These are phyloP conservation scores for Leucogyrophana mollusca DNA, from an alignment of 768 basidiomycete genomes.

Conservation along the genomic window DNA sequence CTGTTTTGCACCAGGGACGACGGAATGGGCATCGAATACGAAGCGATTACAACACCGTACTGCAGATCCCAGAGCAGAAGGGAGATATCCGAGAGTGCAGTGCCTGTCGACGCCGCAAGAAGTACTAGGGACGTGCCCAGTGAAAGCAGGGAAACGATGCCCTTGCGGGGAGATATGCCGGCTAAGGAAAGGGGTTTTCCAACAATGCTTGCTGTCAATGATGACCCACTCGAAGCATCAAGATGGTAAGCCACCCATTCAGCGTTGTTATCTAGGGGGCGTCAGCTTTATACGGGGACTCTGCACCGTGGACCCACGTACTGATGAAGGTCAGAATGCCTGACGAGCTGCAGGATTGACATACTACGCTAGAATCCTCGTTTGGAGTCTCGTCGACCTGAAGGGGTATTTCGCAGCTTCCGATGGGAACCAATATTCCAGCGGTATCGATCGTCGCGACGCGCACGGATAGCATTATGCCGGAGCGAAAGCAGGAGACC, in stretches of 20 bases:
- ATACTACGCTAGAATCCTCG: not conserved
- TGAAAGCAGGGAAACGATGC: constrained; percentile 39
- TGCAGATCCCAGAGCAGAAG: constrained; percentile 70
- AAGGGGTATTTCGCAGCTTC: constrained; percentile 21
- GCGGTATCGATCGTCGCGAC: constrained; percentile 14
- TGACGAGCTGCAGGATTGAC: constrained; percentile 36
- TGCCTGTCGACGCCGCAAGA: constrained; percentile 41
- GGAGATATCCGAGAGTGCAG: constrained; percentile 39
- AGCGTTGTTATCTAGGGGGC: constrained; percentile 40
- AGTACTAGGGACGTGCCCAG: constrained; percentile 59
- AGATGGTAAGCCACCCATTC: constrained; percentile 40
- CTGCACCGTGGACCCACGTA: constrained; percentile 25
- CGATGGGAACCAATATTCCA: constrained; percentile 6
- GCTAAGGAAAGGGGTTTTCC: constrained; percentile 19
- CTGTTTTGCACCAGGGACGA: constrained; percentile 34
- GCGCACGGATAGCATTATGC: constrained; percentile 17
- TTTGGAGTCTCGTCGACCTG: constrained; percentile 1
- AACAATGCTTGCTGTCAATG: constrained; percentile 19
- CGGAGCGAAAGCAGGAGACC: constrained; percentile 22
- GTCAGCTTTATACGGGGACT: not conserved
- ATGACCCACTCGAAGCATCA: constrained; percentile 20
- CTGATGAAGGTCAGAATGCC: constrained; percentile 53
- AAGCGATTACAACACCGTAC: constrained; percentile 62
- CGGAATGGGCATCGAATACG: constrained; percentile 50
- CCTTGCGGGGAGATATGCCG: constrained; percentile 25